phyloP scores from a whole-genome alignment of 768 basidiomycete genomes.

The Pulveroboletus frians region DNA sequence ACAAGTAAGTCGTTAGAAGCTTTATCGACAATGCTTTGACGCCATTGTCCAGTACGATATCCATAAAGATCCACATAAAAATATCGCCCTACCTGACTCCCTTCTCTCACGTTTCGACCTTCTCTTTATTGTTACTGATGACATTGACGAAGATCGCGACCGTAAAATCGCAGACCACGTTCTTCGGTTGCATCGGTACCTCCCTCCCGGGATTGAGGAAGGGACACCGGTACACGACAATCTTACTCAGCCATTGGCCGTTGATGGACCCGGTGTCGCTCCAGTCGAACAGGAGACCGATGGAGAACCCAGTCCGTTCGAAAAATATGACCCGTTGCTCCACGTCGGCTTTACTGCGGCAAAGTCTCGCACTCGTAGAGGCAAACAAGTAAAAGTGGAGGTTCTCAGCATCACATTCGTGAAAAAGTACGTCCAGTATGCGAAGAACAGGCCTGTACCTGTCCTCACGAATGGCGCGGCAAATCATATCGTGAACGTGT shows the following conservation, averaged over 20 bases:
- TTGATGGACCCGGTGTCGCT: constrained; percentile 64
- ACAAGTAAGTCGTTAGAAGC: constrained; percentile 51
- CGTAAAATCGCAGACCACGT: constrained; percentile 96
- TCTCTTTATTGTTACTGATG: constrained; percentile 96
- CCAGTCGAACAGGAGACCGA: constrained; percentile 35
- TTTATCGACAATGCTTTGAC: constrained; percentile 6
- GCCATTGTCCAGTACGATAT: constrained; percentile 79
- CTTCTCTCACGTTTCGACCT: constrained; percentile 98
- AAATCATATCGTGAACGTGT: constrained; percentile 89
- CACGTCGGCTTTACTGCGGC: constrained; percentile 71
- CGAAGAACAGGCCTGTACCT: constrained; percentile 84
- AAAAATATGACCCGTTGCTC: constrained; percentile 93
- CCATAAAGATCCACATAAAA: constrained; percentile 98
- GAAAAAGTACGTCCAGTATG: constrained; percentile 98
- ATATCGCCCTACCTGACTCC: constrained; percentile 97
- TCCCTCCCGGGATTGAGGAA: constrained; percentile 94
- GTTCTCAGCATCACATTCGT: constrained; percentile 90
- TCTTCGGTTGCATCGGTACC: constrained; percentile 92
- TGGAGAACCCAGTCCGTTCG: constrained; percentile 65
- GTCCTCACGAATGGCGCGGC: constrained; percentile 89
- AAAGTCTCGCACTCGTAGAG: constrained; percentile 49
- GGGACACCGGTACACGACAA: constrained; percentile 88
- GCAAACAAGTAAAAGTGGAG: constrained; percentile 64
- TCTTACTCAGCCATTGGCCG: constrained; percentile 79
- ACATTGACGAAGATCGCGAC: constrained; percentile 92